A percentile compares a stretch with the other conserved stretches of the same genome.
Conservation (phyloP, 306 rosid genomes). For the Purshia tridentata region DNA sequence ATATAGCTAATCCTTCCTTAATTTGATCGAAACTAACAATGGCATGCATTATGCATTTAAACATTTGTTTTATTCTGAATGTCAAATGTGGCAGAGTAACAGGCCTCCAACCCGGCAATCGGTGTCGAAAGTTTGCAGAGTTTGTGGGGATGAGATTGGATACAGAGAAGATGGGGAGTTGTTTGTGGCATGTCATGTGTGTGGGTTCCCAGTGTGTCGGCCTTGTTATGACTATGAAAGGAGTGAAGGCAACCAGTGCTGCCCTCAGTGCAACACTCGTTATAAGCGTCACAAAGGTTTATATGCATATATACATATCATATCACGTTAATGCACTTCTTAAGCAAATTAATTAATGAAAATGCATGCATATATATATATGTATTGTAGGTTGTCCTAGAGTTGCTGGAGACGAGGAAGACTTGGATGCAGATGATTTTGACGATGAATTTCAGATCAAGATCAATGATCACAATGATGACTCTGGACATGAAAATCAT, state of each 20-base stretch:
- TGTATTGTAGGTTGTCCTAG: slow-evolving; percentile 70
- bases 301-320: too few species aligned
- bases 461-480: slow-evolving; percentile 34
- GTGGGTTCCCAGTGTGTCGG: slow-evolving; percentile 82
- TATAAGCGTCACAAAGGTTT: slow-evolving; percentile 81
- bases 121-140: slow-evolving; percentile 52
- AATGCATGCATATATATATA: too few species aligned
- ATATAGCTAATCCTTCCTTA: not conserved
- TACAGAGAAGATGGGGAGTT: slow-evolving; percentile 60
- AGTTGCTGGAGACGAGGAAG: slow-evolving; percentile 84
- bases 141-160: slow-evolving; percentile 91
- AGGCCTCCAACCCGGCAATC: slow-evolving; percentile 39
- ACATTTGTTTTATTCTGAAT: too few species aligned
- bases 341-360: too few species aligned
- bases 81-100: too few species aligned
- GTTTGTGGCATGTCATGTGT: slow-evolving; percentile 81
- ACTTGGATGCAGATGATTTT: slow-evolving; percentile 75
- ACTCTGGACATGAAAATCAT: slow-evolving; percentile 20
- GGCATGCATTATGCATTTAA: too few species aligned
- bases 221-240: slow-evolving; percentile 94
- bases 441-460: slow-evolving; percentile 83
- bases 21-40: too few species aligned
- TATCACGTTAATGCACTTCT: too few species aligned
- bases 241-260: slow-evolving; percentile 82
- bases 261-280: slow-evolving; percentile 91